phyloP scores from a whole-genome alignment of 2,329 filamentous ascomycete species.

The Aspergillus ustus region DNA sequence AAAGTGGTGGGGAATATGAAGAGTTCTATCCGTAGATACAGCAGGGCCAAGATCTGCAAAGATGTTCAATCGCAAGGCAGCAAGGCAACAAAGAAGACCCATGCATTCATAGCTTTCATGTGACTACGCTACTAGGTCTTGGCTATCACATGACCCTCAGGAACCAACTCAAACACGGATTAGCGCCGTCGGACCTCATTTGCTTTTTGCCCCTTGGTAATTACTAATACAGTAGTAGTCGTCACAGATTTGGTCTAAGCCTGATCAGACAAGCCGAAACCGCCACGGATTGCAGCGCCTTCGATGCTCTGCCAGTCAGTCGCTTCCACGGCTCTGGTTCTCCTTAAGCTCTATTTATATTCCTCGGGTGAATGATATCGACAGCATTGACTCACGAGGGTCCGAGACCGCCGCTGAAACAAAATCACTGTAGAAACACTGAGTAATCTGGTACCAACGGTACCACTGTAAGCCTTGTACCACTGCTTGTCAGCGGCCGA shows the following conservation, averaged over 20 bases:
- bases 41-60: background rate
- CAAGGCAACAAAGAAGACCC: conserved; percentile 2
- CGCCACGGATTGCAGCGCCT: conserved; percentile 4
- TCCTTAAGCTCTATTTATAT: conserved; percentile 4
- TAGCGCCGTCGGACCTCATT: background rate
- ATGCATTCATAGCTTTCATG: background rate
- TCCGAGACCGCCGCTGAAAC: background rate
- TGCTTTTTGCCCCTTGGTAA: background rate
- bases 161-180: background rate
- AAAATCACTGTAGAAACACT: background rate
- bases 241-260: conserved; percentile 10
- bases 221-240: background rate
- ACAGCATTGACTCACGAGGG: background rate
- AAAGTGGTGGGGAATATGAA: background rate
- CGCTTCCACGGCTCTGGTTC: background rate
- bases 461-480: conserved; percentile 11
- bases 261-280: conserved; percentile 5
- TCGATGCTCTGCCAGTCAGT: conserved; percentile 1
- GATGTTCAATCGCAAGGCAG: background rate
- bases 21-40: background rate
- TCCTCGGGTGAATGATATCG: background rate
- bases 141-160: conserved; percentile 10
- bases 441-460: conserved; percentile 5
- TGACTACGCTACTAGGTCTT: background rate
- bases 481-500: conserved; percentile 11